Percentiles rank a stretch among this genome's conserved stretches.
Conservation (phyloP, 352 stramenopile species). For the Phytophthora hybrid region DNA sequence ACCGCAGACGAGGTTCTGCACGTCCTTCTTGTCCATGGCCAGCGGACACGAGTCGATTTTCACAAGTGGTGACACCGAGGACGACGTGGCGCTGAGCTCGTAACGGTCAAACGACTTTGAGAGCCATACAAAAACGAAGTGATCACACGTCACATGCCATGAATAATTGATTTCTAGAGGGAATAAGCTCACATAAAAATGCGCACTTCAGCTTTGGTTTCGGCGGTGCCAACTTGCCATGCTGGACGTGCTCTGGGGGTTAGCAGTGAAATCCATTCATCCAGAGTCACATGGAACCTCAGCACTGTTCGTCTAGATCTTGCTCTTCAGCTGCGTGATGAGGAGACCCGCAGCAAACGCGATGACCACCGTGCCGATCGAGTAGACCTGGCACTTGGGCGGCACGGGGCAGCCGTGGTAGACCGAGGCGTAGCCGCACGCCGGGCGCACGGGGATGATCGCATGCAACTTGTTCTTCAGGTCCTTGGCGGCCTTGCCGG, state of each 20-base stretch:
- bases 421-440: slow-evolving; percentile 46
- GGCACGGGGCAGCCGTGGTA: slow-evolving; percentile 76
- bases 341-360: slow-evolving; percentile 73
- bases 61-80: slow-evolving; percentile 22
- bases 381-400: slow-evolving; percentile 75
- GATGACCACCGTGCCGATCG: slow-evolving; percentile 60
- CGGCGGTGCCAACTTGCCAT: neutral
- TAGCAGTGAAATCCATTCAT: slow-evolving; percentile 19
- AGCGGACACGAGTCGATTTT: slow-evolving; percentile 21
- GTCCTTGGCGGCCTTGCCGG: slow-evolving; percentile 58
- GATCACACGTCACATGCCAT: slow-evolving; percentile 18
- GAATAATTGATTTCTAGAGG: neutral
- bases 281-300: slow-evolving; percentile 15
- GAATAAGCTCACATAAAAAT: slow-evolving; percentile 10
- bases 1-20: slow-evolving; percentile 77
- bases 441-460: slow-evolving; percentile 60
- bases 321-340: slow-evolving; percentile 63
- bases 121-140: neutral
- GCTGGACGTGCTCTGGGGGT: neutral
- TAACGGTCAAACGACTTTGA: neutral
- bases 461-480: slow-evolving; percentile 67
- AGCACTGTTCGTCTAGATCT: slow-evolving; percentile 38
- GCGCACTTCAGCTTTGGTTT: slow-evolving; percentile 7
- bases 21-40: slow-evolving; percentile 46
- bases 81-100: neutral